Conservation (phyloP, 139 green algal species). For the Marvania coccoides region DNA sequence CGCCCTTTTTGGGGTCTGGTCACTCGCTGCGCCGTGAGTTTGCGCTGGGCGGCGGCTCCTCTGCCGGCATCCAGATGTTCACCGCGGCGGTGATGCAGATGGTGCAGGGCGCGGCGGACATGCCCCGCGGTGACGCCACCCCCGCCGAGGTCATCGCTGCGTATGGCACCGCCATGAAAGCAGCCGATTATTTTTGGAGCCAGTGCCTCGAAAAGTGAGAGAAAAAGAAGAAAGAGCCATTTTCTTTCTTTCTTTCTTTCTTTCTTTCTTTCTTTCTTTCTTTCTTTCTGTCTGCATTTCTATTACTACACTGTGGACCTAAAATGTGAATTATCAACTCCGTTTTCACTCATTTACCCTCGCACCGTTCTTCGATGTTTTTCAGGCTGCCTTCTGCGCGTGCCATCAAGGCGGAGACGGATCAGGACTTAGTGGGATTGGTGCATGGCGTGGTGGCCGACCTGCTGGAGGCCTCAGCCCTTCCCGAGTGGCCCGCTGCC, state of each 20-base stretch:
- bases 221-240: too few relatives aligned
- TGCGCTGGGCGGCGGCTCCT: not conserved
- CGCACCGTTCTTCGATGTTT: too few relatives aligned
- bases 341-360: too few relatives aligned
- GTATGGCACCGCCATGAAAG: not conserved
- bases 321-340: too few relatives aligned
- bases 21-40: slow-evolving; percentile 3
- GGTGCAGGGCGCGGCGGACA: slow-evolving; percentile 47
- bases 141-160: not conserved
- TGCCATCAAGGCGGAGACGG: slow-evolving; percentile 27
- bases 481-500: slow-evolving; percentile 67
- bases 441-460: slow-evolving; percentile 55
- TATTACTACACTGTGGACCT: too few relatives aligned
- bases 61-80: slow-evolving; percentile 40
- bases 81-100: slow-evolving; percentile 62
- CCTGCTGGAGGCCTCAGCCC: slow-evolving; percentile 38
- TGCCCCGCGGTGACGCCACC: slow-evolving; percentile 20
- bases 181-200: slow-evolving; percentile 40
- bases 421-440: slow-evolving; percentile 39
- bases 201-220: slow-evolving; percentile 37
- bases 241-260: too few relatives aligned
- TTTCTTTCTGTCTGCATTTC: too few relatives aligned
- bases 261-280: too few relatives aligned
- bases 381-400: slow-evolving; percentile 37
- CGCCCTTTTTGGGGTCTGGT: slow-evolving; percentile 5